These are phyloP conservation scores for Fusarium humuli DNA, from an alignment of 2,329 filamentous ascomycete species.

Conservation along the genomic window DNA sequence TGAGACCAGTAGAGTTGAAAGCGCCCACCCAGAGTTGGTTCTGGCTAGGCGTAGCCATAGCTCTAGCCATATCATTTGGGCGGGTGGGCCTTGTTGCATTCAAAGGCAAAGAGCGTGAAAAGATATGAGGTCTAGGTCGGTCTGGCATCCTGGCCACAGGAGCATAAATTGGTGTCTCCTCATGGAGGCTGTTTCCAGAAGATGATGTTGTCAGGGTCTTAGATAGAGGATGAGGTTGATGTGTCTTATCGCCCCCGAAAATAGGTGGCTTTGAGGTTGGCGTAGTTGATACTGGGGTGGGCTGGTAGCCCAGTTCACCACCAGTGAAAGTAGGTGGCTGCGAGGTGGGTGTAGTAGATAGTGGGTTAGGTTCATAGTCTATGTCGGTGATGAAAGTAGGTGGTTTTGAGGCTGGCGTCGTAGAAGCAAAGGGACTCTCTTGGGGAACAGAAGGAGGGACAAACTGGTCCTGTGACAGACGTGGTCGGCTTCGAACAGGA, in stretches of 20 bases:
- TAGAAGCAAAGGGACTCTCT: conserved; percentile 73
- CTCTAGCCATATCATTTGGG: conserved; percentile 48
- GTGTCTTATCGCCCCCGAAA: conserved; percentile 56
- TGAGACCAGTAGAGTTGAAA: conserved; percentile 93
- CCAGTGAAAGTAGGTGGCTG: conserved; percentile 46
- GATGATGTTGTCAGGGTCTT: conserved; percentile 88
- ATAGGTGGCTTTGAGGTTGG: conserved; percentile 15
- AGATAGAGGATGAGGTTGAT: conserved; percentile 84
- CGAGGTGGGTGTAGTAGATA: conserved; percentile 5
- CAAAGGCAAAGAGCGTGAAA: conserved; percentile 55
- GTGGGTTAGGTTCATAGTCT: neutral
- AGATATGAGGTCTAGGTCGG: conserved; percentile 49
- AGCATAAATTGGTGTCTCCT: conserved; percentile 66
- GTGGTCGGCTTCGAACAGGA: conserved; percentile 72
- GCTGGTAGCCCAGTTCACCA: conserved; percentile 62
- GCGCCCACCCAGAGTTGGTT: conserved; percentile 76
- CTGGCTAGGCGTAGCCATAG: conserved; percentile 60
- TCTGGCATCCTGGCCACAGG: conserved; percentile 46
- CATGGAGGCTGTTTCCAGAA: conserved; percentile 80
- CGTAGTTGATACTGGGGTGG: conserved; percentile 80
- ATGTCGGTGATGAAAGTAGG: conserved; percentile 16
- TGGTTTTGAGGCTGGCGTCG: conserved; percentile 66
- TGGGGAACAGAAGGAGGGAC: conserved; percentile 70
- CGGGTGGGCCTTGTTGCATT: conserved; percentile 54
- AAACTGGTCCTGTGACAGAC: conserved; percentile 84